These are phyloP conservation scores for Gyrodon lividus DNA, from an alignment of 768 basidiomycete genomes.

Conservation along the genomic window DNA sequence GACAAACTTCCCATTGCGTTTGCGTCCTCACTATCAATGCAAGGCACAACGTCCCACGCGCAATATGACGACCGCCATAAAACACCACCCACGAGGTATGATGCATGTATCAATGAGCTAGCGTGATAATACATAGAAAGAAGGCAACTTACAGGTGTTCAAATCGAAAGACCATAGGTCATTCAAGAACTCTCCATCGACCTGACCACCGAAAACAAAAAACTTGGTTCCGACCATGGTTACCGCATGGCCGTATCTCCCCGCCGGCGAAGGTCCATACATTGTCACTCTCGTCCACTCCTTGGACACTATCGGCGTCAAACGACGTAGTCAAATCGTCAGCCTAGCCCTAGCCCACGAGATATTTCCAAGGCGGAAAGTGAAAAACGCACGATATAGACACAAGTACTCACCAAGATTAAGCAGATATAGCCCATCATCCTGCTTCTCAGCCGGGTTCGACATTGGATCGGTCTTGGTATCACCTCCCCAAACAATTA, in stretches of 20 bases:
- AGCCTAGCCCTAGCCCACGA: neutral
- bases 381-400: neutral
- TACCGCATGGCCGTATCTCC: slow-evolving; percentile 95
- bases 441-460: slow-evolving; percentile 71
- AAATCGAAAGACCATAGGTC: slow-evolving; percentile 97
- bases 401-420: slow-evolving; percentile 74
- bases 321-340: neutral
- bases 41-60: slow-evolving; percentile 3
- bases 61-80: neutral
- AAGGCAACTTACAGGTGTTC: slow-evolving; percentile 70
- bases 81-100: neutral
- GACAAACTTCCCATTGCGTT: slow-evolving; percentile 80
- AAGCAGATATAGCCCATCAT: slow-evolving; percentile 90
- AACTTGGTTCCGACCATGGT: slow-evolving; percentile 91
- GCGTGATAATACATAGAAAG: slow-evolving; percentile 1
- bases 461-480: slow-evolving; percentile 75
- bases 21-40: slow-evolving; percentile 67
- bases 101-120: neutral
- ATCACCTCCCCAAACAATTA: slow-evolving; percentile 98
- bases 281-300: slow-evolving; percentile 93
- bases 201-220: slow-evolving; percentile 95
- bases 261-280: slow-evolving; percentile 73
- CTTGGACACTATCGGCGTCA: slow-evolving; percentile 61
- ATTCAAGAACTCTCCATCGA: slow-evolving; percentile 90
- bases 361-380: neutral